Evolutionary conservation across 331 rosid genomes (phyloP).

Genomic region (Acacia concinna): DNA sequence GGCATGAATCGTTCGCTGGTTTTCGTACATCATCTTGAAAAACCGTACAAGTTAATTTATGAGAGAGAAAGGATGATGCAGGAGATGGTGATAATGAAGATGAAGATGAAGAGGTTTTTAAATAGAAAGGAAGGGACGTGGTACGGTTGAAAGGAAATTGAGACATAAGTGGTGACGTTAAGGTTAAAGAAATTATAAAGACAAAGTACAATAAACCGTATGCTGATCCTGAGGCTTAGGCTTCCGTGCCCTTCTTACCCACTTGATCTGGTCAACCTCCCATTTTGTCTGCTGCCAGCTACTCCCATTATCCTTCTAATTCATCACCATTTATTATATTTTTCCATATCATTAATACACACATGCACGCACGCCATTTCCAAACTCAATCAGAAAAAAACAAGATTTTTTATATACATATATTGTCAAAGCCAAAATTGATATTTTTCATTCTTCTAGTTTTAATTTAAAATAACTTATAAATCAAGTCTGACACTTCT

Average conservation of each 20-base stretch:
- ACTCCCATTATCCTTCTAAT: no score
- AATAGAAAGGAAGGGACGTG: constrained; percentile 3
- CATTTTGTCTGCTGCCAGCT: neutral
- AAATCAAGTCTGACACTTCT: no score
- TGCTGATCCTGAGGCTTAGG: neutral
- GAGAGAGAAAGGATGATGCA: neutral
- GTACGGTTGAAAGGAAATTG: constrained; percentile 45
- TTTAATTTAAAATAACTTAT: no score
- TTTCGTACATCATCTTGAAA: constrained; percentile 59
- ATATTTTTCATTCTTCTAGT: no score
- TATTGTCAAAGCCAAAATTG: no score
- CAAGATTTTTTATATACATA: no score
- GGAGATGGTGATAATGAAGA: neutral
- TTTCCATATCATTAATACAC: no score
- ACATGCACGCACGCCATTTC: no score
- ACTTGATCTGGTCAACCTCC: constrained; percentile 42
- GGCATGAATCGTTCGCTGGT: constrained; percentile 10
- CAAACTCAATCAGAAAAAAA: no score
- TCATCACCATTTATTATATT: no score
- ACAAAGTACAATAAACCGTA: constrained; percentile 46
- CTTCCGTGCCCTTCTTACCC: constrained; percentile 45
- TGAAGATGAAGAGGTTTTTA: constrained; percentile 4
- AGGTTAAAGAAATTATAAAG: neutral
- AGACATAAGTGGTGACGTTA: constrained; percentile 35
- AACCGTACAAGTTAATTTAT: neutral